These are phyloP conservation scores for Oryza rufipogon DNA, from an alignment of 176 grass and related monocot genomes.

Conservation along the genomic window DNA sequence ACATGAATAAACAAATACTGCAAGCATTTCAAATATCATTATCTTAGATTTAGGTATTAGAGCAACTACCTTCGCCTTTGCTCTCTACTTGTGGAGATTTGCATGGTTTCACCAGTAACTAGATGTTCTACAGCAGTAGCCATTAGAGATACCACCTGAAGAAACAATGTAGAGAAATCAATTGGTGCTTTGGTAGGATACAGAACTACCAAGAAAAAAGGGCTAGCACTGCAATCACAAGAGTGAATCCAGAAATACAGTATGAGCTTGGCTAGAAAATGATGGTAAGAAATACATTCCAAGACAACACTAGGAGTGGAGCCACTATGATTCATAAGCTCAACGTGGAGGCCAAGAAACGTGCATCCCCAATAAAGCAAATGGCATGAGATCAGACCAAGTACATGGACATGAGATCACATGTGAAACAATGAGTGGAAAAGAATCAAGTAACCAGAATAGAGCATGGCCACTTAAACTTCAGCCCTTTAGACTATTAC, in stretches of 20 bases:
- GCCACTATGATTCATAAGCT: not conserved
- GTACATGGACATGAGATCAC: not conserved
- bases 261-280: conserved; percentile 8
- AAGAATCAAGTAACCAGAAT: conserved; percentile 10
- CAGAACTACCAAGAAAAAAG: conserved; percentile 17
- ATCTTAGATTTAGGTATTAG: conserved; percentile 16
- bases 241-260: conserved; percentile 26
- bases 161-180: conserved; percentile 28
- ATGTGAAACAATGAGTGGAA: not conserved
- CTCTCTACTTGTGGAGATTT: conserved; percentile 81
- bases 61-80: conserved; percentile 63
- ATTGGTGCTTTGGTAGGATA: conserved; percentile 7
- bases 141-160: conserved; percentile 88
- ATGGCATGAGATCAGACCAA: conserved; percentile 23
- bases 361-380: not conserved
- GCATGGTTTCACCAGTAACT: conserved; percentile 99
- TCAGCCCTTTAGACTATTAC: not conserved
- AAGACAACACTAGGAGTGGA: not conserved
- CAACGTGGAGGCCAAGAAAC: not conserved
- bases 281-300: not conserved
- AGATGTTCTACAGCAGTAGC: conserved; percentile 89
- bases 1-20: conserved; percentile 17
- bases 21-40: conserved; percentile 24
- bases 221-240: not conserved
- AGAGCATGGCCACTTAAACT: conserved; percentile 11